These are phyloP conservation scores for Colletotrichum cereale DNA, from an alignment of 2,329 filamentous ascomycete genomes.

Conservation along the genomic window DNA sequence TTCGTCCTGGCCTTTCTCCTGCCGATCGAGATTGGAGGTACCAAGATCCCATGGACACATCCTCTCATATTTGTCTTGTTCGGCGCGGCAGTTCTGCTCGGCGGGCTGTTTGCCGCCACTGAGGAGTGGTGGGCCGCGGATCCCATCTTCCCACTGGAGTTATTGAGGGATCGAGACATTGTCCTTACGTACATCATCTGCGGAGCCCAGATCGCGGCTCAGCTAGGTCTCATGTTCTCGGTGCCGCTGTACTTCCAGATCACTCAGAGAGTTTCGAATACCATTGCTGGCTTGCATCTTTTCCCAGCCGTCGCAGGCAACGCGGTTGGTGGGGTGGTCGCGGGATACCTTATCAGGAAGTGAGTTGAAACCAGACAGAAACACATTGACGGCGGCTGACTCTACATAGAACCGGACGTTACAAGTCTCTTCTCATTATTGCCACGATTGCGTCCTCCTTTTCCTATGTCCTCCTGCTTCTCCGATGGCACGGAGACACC, in stretches of 20 bases:
- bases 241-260: constrained; percentile 79
- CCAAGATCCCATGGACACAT: constrained; percentile 65
- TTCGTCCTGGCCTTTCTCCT: constrained; percentile 70
- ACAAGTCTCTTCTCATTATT: constrained; percentile 66
- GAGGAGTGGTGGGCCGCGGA: constrained; percentile 56
- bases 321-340: constrained; percentile 70
- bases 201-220: constrained; percentile 66
- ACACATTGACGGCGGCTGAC: neutral
- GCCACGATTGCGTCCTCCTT: constrained; percentile 62
- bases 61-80: constrained; percentile 60
- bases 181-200: constrained; percentile 66
- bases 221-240: constrained; percentile 67
- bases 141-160: constrained; percentile 69
- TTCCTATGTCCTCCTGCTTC: constrained; percentile 64
- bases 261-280: constrained; percentile 68
- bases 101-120: constrained; percentile 24
- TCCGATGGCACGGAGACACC: constrained; percentile 72
- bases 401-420: constrained; percentile 65
- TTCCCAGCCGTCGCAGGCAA: constrained; percentile 78
- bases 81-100: constrained; percentile 40
- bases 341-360: constrained; percentile 68
- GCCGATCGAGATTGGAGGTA: constrained; percentile 67
- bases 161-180: constrained; percentile 65
- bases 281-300: constrained; percentile 70
- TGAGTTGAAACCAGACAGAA: constrained; percentile 37